Evolutionary conservation across 169 alveolate genomes (phyloP), one percentile per base, ranked within the genome.

Genomic region (Sarcocystis neurona): DNA sequence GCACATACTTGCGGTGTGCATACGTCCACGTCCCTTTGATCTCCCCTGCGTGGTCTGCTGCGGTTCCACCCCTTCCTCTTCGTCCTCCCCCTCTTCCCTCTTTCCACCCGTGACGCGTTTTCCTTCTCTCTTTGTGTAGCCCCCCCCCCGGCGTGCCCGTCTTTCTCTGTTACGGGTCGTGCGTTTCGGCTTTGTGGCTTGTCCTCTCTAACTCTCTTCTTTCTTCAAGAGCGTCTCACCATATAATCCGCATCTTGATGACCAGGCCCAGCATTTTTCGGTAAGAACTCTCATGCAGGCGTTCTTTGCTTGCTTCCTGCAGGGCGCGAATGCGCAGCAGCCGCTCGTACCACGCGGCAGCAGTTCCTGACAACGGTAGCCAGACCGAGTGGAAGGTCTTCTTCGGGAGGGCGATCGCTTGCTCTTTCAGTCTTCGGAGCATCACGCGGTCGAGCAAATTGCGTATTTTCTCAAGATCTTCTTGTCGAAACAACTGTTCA

Each of bases 361-460:
- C 87, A 44, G 87, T 47, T 8, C 72, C 88, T 10, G 89, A 89
- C n/a, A 96, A 85, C 0, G 99, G 99, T 44, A 97, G 95, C 99
- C 99, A 97, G 15, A 97, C 96, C 89, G 96, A 97, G 74, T 94
- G 97, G 92, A 95, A 94, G 44, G 94, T 89, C 86, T 97, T 97
- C 50, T 92, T 94, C 15, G 98, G 99, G 47, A 97, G 91, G 15
- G 95, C 93, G 41, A 97, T 94, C 5, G 97, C 98, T 89, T 95
- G 96, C 84, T 95, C 98, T 92, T 97, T 97, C 47, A 95, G 87
- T 12, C 98, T 89, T 86, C 98, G 88, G 53, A 97, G 87, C 97
- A 97, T 94, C 20, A 97, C 93, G 66, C 93, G 90, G 44, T 95
- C 95, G 58, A 96, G 93, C 74, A 96, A 87, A 46, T 93, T 86